A percentile compares a stretch with the other conserved stretches of the same genome.
These are phyloP conservation scores for Marasmius fiardii DNA, from an alignment of 1,284 basidiomycete genomes.

Conservation along the genomic window DNA sequence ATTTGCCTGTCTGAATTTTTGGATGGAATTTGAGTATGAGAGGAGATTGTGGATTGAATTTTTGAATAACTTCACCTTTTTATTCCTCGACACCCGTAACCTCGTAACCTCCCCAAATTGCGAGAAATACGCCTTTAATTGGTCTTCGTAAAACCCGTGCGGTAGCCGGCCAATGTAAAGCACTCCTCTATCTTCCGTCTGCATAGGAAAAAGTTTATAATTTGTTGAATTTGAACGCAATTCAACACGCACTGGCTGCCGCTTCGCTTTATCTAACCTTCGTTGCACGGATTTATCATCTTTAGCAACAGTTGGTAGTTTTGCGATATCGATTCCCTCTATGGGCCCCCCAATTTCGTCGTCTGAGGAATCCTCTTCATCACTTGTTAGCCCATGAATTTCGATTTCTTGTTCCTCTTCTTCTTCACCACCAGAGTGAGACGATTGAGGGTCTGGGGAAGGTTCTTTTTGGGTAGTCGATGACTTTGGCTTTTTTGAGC, in stretches of 20 bases:
- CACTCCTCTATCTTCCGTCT: conserved; percentile 81
- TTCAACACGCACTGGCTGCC: conserved; percentile 57
- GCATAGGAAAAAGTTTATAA: too few species aligned
- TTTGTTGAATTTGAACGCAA: too few species aligned
- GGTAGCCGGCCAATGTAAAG: conserved; percentile 90
- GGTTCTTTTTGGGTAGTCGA: conserved; percentile 3
- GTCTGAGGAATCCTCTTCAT: conserved; percentile 81
- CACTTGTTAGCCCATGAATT: conserved; percentile 73
- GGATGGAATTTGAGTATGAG: background rate
- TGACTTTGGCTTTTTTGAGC: conserved; percentile 8
- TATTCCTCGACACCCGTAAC: conserved; percentile 89
- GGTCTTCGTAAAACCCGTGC: conserved; percentile 95
- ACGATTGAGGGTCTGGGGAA: conserved; percentile 2
- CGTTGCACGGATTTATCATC: conserved; percentile 79
- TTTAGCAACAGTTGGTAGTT: conserved; percentile 80
- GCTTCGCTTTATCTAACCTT: conserved; percentile 82
- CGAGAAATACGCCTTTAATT: conserved; percentile 89
- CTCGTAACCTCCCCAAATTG: conserved; percentile 95
- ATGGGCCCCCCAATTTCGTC: conserved; percentile 54
- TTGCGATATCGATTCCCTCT: conserved; percentile 58
- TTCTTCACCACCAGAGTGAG: conserved; percentile 18
- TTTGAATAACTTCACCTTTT: conserved; percentile 57
- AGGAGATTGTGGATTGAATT: background rate
- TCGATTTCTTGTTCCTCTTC: conserved; percentile 37
- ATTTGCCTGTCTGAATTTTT: conserved; percentile 75